Conservation (phyloP, 495 filamentous ascomycete genomes). For the Bombardia bombarda region DNA sequence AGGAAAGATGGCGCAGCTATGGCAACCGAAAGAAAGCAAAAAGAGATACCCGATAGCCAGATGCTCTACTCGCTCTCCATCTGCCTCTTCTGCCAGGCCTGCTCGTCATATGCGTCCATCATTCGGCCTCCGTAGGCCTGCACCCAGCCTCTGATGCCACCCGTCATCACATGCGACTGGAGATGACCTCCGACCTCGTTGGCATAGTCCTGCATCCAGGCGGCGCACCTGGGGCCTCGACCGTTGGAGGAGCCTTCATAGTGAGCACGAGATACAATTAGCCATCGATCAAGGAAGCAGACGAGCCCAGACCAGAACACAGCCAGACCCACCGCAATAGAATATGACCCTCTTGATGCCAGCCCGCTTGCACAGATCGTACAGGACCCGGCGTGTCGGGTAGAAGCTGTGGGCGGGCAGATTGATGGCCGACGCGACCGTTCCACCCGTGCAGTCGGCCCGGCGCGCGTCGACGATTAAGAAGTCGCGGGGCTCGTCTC, state of each 20-base stretch:
- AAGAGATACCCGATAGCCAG: constrained; percentile 1
- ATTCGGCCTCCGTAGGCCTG: constrained; percentile 34
- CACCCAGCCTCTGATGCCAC: constrained; percentile 44
- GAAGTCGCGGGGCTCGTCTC: constrained; percentile 8
- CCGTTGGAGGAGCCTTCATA: constrained; percentile 32
- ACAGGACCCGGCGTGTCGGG: constrained; percentile 27
- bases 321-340: constrained; percentile 40
- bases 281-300: neutral
- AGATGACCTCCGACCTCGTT: constrained; percentile 26
- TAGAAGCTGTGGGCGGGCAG: constrained; percentile 43
- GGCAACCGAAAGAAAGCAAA: neutral
- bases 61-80: neutral
- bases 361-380: constrained; percentile 32
- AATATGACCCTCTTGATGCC: constrained; percentile 39
- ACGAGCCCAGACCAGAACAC: neutral
- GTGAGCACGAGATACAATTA: neutral
- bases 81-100: constrained; percentile 33
- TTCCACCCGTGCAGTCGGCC: constrained; percentile 23
- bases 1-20: neutral
- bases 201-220: constrained; percentile 40
- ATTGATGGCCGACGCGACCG: constrained; percentile 29
- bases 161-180: constrained; percentile 34
- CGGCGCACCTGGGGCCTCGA: constrained; percentile 38
- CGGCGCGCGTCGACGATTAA: constrained; percentile 24
- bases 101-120: constrained; percentile 40